A percentile compares a stretch with the other conserved stretches of the same genome.
Evolutionary conservation across 225 moss, liverwort and hornwort genomes (phyloP).

Genomic region (Antitrichia curtipendula): DNA sequence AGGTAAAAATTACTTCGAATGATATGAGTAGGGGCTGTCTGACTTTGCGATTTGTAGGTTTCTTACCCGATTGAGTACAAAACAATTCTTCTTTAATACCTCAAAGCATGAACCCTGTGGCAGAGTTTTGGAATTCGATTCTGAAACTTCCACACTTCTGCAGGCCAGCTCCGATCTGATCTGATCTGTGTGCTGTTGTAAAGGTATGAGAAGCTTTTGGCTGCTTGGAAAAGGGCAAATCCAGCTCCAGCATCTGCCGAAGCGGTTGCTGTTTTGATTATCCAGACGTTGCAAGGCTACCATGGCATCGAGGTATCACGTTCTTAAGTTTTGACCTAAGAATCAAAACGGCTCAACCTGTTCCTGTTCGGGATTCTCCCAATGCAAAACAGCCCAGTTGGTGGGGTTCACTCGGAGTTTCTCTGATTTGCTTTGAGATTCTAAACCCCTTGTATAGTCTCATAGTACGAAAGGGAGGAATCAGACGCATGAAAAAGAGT

Average conservation of each 20-base stretch:
- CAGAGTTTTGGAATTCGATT: background rate
- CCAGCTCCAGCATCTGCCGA: constrained; percentile 25
- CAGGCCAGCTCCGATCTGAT: too few species aligned
- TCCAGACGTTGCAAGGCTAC: constrained; percentile 11
- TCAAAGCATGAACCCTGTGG: background rate
- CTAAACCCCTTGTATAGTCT: background rate
- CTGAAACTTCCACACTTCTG: too few species aligned
- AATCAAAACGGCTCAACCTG: background rate
- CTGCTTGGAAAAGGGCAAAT: constrained; percentile 26
- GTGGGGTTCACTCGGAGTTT: background rate
- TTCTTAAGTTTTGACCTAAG: background rate
- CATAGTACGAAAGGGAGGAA: background rate
- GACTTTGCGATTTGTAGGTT: background rate
- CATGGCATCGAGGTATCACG: constrained; percentile 15
- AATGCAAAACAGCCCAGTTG: background rate
- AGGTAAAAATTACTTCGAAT: background rate
- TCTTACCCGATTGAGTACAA: background rate
- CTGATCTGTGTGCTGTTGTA: background rate
- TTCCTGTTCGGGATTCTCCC: background rate
- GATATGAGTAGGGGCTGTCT: background rate
- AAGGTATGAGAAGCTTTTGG: constrained; percentile 37
- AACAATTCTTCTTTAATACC: background rate
- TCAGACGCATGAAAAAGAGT: too few species aligned
- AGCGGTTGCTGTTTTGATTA: constrained; percentile 4
- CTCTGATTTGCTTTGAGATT: background rate